Conservation (phyloP, 768 basidiomycete species). For the Piloderma croceum region DNA sequence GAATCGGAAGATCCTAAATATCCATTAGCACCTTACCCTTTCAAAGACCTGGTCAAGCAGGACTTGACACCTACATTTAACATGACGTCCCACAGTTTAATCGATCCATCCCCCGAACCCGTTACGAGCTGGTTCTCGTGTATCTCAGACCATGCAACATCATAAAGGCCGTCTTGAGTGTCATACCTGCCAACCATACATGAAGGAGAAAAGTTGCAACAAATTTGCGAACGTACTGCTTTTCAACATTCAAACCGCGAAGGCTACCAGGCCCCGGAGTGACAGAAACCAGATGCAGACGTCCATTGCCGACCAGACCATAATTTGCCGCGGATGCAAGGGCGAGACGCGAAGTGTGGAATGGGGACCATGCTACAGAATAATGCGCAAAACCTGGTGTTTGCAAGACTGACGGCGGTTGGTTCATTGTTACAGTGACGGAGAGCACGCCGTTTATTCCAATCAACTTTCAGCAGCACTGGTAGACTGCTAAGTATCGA, state of each 20-base stretch:
- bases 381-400: constrained; percentile 87
- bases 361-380: constrained; percentile 78
- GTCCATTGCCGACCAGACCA: constrained; percentile 91
- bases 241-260: constrained; percentile 50
- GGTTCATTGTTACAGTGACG: constrained; percentile 25
- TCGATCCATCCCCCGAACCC: constrained; percentile 84
- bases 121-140: constrained; percentile 93
- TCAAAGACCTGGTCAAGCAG: constrained; percentile 2
- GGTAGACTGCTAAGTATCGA: background rate
- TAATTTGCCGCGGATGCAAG: constrained; percentile 88
- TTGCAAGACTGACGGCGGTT: constrained; percentile 48
- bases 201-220: constrained; percentile 13
- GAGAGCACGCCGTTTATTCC: no score
- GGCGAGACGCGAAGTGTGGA: constrained; percentile 68
- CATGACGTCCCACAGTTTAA: constrained; percentile 86
- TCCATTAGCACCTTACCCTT: constrained; percentile 27
- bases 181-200: constrained; percentile 58
- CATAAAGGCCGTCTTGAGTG: constrained; percentile 85
- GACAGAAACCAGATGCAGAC: constrained; percentile 65
- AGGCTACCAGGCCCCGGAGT: constrained; percentile 40
- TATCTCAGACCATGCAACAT: constrained; percentile 90
- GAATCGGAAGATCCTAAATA: constrained; percentile 78
- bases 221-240: constrained; percentile 46
- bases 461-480: background rate
- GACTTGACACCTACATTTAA: constrained; percentile 54